Evolutionary conservation across 495 filamentous ascomycete species (phyloP), one percentile per base, ranked within the genome.

Genomic region (Penicillium manginii): DNA sequence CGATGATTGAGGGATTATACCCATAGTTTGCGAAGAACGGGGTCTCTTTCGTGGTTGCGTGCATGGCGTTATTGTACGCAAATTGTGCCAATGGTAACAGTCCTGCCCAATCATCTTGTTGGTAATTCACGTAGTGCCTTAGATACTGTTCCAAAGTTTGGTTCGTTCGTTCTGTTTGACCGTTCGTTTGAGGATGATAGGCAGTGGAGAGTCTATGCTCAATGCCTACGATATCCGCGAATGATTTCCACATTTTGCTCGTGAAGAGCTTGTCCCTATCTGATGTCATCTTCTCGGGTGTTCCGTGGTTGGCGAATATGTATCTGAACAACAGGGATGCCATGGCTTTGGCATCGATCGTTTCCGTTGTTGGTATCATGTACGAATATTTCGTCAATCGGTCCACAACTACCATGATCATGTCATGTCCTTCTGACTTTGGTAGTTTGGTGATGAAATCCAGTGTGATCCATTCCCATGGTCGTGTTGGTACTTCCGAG

Each of bases 141-240:
- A 75, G 53, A n/a, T 62, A 60, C 9, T 64, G 50, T 51, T 74
- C 57, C 8, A 75, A 2, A 11, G 33, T 22, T 6, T 61, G 31
- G 50, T 69, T 73, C 4, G 43, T 18, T 6, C n/a, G 32, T 39
- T 77, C 67, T 0, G 67, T 73, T 29, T 73, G 61, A 0, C 66
- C 60, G 61, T 74, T 59, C 1, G 67, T 73, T 45, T 72, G 39
- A 0, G 68, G 62, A 32, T 77, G 60, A 31, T 60, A 67, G 0
- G 66, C 66, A 0, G 69, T 69, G 15, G 62, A 70, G 2, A 71
- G 50, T 23, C 45, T 46, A 5, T 17, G 14, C 3, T 50, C n/a
- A 14, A 64, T 58, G 1, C 52, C 43, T 19, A 55, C 14, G 0
- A 18, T 5, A 2, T 22, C 9, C 3, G 12, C 2, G 7, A 55